Evolutionary conservation across 768 basidiomycete genomes (phyloP), one percentile per base, ranked within the genome.

Genomic region (Amanita muscaria): DNA sequence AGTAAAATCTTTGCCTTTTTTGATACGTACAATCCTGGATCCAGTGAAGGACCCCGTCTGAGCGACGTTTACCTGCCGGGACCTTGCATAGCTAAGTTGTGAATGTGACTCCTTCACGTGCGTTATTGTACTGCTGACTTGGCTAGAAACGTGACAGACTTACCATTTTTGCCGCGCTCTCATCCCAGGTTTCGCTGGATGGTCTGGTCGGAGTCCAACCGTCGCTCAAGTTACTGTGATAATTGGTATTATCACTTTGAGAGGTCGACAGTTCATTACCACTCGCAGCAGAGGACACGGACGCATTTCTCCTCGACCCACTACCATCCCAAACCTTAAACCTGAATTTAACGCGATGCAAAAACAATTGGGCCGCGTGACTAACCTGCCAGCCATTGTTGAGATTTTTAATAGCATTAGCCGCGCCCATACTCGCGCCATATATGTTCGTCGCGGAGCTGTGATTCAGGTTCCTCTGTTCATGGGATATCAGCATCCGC

Each of bases 301-400:
- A 83, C 16, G 78, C 64, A 52, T 80, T 81, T 50, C 78, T 69
- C 53, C 68, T 72, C 3, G 78, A 71, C 22, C 70, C 56, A 31
- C 66, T 55, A 51, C 73, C 64, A 40, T 67, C 68, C 81, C 81
- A 83, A 43, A 81, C 77, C 81, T 83, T 54, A 50, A 51, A 47
- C 15, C 3, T 8, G 36, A 5, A 18, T 15, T 33, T 36, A 27
- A 33, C 42, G 30, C 34, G 21, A 36, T 27, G 30, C 6, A 24
- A 37, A 9, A 47, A 64, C 73, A 38, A 15, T 2, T 14, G 15
- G 1, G 6, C 3, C 10, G 32, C 2, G 9, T 7, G 16, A 29
- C 43, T 44, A 45, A 76, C 83, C 74, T 83, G 79, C 82, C 83
- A 84, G 34, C 80, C 76, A 40, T 77, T 64, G 58, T 72, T 76